Base-by-base conservation (phyloP, 1,284 basidiomycete species). In the Pulchroboletus neoregius region DNA sequence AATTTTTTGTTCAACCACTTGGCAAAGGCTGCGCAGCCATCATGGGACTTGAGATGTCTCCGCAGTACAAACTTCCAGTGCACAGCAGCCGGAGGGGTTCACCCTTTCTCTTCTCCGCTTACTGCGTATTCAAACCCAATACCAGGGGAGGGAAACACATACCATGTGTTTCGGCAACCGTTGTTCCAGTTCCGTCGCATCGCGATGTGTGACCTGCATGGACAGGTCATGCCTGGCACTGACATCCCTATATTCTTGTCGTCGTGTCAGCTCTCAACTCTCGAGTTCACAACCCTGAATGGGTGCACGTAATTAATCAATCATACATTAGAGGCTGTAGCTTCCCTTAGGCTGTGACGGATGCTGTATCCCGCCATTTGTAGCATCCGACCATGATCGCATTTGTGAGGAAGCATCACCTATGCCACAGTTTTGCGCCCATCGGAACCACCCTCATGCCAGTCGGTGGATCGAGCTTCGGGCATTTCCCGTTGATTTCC, bases 351-450 rank as follows among this genome's bases (percentile, higher is more conserved):
- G 57, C 55, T 58, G 55, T 57, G 45, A 38, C 48, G 32, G 37
- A 39, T 43, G 45, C 37, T 54, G 37, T 45, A 48, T 45, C 42
- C 56, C 53, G 45, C 55, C 57, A 24, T 52, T 45, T 39, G 44
- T 36, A 36, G 23, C 38, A 45, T 41, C 36, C 18, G 13, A 22
- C 33, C 9, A 33, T 28, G 52, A 52, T 60, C 49, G 44, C 24
- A 50, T 35, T 49, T 22, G 34, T 34, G 36, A 39, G 15, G 43
- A 46, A 39, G 48, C 36, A 37, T 39, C 36, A 45, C 35, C 16
- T 38, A 46, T 45, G 38, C 59, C 59, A 61, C 63, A 60, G 54
- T 56, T 53, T 56, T 63, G 54, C 59, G 59, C 58, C 58, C 56
- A 43, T 45, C 33, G 18, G 16, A 35, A 43, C 24, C 15, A 31